Base-by-base conservation (phyloP, 2,329 filamentous ascomycete species). In the Trichothecium roseum region DNA sequence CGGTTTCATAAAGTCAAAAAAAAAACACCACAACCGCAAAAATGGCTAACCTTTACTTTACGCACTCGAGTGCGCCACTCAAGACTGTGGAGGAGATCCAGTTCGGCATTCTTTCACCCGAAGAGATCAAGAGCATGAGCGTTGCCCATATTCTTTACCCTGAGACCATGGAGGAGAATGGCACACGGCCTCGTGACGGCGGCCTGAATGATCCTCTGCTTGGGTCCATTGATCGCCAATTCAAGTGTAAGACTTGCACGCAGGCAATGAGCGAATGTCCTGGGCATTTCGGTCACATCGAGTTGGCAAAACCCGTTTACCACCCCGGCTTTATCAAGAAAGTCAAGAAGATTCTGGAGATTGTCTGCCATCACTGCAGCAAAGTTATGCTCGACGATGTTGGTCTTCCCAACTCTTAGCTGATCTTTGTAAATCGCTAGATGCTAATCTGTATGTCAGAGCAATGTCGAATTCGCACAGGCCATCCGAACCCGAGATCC, bases 71-170 rank as follows among this genome's bases (percentile, higher is more conserved):
- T 74, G 88, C 84, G 76, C 88, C 88, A 62, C 74, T 96, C 74
- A 89, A 91, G 72, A 94, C 84, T 47, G 88, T 98, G 53, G 82
- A 95, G 73, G 93, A 98, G 73, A 94, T 98, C 52, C 93, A 98
- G 71, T 98, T 98, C 57, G 91, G 91, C 56, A 76, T 98, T 57
- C 77, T 98, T 62, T 94, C 91, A 26, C 91, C 91, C 18, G 91
- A 98, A 60, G 93, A 98, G 69, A 94, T 96, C 64, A 96, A 98
- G 71, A 88, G 83, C 53, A 93, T 96, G 86, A 95, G 88, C 63
- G 89, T 96, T 44, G 84, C 81, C 49, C 85, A 94, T 59, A 89
- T 98, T 57, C 75, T 91, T 59, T 96, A 95, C 57, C 88, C 91
- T n/a, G 91, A 98, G 69, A 96, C 91, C 18, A 95, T 98, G 91